A percentile compares a stretch with the other conserved stretches of the same genome.
Conservation (phyloP, 208 protist species). For the Blastocrithidia nonstop region DNA sequence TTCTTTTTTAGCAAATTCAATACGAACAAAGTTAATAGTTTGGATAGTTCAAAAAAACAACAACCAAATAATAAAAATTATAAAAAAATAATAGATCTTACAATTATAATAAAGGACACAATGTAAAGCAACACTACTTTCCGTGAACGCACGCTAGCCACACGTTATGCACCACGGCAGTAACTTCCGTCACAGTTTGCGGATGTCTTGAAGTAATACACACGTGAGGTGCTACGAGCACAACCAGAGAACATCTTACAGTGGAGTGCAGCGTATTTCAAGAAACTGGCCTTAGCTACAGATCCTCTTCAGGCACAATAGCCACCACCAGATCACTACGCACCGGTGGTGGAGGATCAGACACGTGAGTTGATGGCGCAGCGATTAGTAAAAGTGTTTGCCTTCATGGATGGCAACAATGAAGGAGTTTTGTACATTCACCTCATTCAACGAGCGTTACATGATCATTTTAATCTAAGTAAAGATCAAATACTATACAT, state of each 20-base stretch:
- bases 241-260: constrained; percentile 85
- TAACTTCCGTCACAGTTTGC: constrained; percentile 77
- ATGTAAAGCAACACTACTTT: constrained; percentile 21
- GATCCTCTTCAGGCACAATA: constrained; percentile 33
- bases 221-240: constrained; percentile 82
- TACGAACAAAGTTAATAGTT: constrained; percentile 1
- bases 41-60: neutral
- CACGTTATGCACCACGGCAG: constrained; percentile 79
- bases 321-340: constrained; percentile 18
- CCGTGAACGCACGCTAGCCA: constrained; percentile 69
- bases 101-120: neutral
- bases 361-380: constrained; percentile 17
- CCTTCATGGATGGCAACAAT: constrained; percentile 16
- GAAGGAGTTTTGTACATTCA: constrained; percentile 27
- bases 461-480: constrained; percentile 38
- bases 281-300: constrained; percentile 57
- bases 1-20: neutral
- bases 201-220: constrained; percentile 83
- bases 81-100: constrained; percentile 3
- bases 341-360: constrained; percentile 18
- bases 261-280: constrained; percentile 88
- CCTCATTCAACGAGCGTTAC: constrained; percentile 28
- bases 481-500: constrained; percentile 67
- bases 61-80: no score
- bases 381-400: constrained; percentile 22